These are phyloP conservation scores for Xylaria bambusicola DNA, from an alignment of 495 filamentous ascomycete species.

Conservation along the genomic window DNA sequence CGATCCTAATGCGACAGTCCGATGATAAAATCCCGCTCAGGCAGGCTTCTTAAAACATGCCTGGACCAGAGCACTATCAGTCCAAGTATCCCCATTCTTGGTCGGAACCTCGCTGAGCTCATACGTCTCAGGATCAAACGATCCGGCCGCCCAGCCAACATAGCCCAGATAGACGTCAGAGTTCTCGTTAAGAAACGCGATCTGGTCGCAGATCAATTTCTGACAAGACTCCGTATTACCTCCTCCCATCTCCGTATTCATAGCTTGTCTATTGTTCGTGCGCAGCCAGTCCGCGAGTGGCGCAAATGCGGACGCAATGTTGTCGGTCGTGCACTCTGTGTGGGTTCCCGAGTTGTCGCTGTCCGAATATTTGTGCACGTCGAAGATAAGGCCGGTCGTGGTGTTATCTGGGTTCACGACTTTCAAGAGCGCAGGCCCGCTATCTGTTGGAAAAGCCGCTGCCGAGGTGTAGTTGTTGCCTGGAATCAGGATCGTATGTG, in stretches of 20 bases:
- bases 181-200: conserved; percentile 44
- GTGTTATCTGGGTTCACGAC: conserved; percentile 54
- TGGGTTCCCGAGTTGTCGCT: conserved; percentile 55
- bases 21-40: too few species aligned
- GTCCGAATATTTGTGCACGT: conserved; percentile 58
- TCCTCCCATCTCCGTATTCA: conserved; percentile 55
- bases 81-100: conserved; percentile 38
- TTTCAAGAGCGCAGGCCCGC: conserved; percentile 44
- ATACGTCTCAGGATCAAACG: conserved; percentile 40
- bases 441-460: conserved; percentile 43
- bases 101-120: conserved; percentile 47
- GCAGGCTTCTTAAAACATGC: conserved; percentile 30
- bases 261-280: conserved; percentile 49
- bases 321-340: conserved; percentile 51
- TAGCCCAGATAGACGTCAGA: conserved; percentile 56
- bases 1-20: too few species aligned
- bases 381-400: conserved; percentile 55
- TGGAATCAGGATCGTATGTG: conserved; percentile 52
- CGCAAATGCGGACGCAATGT: conserved; percentile 46
- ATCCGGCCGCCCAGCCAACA: conserved; percentile 55
- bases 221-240: conserved; percentile 48
- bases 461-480: conserved; percentile 51
- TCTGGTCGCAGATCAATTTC: conserved; percentile 39
- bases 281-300: conserved; percentile 51
- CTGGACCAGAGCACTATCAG: conserved; percentile 45